phyloP scores from a whole-genome alignment of 805 yeast species.

The Myxozyma mucilagina region DNA sequence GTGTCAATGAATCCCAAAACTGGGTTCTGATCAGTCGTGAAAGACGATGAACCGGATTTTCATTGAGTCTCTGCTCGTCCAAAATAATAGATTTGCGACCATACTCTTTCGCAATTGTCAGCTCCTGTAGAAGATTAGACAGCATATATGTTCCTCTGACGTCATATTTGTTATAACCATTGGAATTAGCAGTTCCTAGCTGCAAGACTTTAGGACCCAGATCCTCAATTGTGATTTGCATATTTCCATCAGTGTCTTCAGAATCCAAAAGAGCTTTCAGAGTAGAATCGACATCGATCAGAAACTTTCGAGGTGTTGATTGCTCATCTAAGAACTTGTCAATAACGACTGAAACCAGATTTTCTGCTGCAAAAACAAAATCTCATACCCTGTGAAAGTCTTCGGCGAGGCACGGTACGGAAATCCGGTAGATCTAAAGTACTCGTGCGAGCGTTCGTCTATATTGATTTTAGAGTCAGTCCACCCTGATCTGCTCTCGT shows the following conservation, averaged over 20 bases:
- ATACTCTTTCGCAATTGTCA: constrained; percentile 78
- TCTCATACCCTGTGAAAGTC: constrained; percentile 31
- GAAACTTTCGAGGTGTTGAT: constrained; percentile 50
- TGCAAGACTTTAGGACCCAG: constrained; percentile 79
- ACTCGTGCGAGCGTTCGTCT: constrained; percentile 2
- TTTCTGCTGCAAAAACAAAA: constrained; percentile 30
- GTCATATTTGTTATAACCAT: constrained; percentile 71
- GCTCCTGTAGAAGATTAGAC: constrained; percentile 81
- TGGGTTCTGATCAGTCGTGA: constrained; percentile 68
- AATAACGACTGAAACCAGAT: constrained; percentile 29
- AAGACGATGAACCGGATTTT: constrained; percentile 81
- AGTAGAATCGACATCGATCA: constrained; percentile 76
- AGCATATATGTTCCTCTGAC: constrained; percentile 88
- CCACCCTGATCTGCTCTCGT: neutral
- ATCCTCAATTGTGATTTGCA: constrained; percentile 83
- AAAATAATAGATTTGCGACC: constrained; percentile 76
- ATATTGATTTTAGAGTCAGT: neutral
- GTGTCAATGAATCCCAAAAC: constrained; percentile 79
- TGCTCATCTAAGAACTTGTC: constrained; percentile 11
- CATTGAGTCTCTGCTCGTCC: constrained; percentile 81
- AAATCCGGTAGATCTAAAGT: constrained; percentile 4
- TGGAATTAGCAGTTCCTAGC: constrained; percentile 80
- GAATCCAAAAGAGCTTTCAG: constrained; percentile 63
- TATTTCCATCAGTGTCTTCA: constrained; percentile 84
- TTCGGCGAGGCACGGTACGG: constrained; percentile 18